A percentile compares a stretch with the other conserved stretches of the same genome.
These are phyloP conservation scores for Zoysia japonica DNA, from an alignment of 176 grass and related monocot species.

Conservation along the genomic window DNA sequence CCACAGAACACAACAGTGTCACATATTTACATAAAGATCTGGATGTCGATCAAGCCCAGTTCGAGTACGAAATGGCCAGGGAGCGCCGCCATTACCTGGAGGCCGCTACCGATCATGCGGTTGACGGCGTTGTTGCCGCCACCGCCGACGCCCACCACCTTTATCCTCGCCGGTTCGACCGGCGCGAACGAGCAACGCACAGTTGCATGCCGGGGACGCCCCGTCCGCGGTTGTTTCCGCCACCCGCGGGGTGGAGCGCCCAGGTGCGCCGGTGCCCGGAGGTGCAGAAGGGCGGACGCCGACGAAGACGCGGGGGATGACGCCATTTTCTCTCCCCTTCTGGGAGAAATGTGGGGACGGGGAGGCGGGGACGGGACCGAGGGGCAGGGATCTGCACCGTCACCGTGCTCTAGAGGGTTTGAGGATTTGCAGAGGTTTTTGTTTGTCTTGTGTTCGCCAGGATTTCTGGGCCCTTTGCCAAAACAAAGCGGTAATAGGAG, in stretches of 20 bases:
- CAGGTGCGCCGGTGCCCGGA: constrained; percentile 17
- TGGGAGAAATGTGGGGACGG: neutral
- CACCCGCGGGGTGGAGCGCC: neutral
- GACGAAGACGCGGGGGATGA: constrained; percentile 33
- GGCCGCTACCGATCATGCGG: constrained; percentile 92
- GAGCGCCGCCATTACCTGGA: constrained; percentile 54
- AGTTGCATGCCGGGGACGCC: constrained; percentile 32
- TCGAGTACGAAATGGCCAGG: neutral
- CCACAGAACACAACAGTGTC: neutral
- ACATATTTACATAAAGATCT: constrained; percentile 27
- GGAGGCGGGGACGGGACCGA: neutral
- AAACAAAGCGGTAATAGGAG: too few relatives aligned
- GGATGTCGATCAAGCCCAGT: neutral
- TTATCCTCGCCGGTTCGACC: constrained; percentile 81
- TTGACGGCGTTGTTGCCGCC: constrained; percentile 96
- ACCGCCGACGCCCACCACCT: constrained; percentile 82
- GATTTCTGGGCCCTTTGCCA: too few relatives aligned
- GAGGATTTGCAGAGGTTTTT: constrained; percentile 28
- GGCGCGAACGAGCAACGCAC: constrained; percentile 55
- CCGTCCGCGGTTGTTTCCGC: neutral
- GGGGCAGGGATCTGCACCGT: constrained; percentile 32
- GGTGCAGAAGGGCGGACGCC: constrained; percentile 42
- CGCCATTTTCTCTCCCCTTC: constrained; percentile 35
- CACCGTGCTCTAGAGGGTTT: neutral
- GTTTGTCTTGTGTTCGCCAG: too few relatives aligned